phyloP scores from a whole-genome alignment of 2,329 filamentous ascomycete species.

The Eutypa lata region DNA sequence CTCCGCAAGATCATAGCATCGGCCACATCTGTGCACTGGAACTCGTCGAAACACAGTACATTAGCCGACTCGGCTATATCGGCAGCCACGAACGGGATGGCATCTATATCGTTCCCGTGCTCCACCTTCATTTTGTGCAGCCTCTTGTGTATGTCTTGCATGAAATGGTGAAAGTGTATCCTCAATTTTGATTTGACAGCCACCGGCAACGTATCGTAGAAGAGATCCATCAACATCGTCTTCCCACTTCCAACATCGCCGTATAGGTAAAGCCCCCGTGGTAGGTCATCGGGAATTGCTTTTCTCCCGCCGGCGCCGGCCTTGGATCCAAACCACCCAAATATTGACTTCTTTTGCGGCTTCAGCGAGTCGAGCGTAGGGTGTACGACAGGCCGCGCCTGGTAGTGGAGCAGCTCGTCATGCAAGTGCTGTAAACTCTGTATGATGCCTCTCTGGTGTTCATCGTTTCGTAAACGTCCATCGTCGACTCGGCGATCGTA shows the following conservation, averaged over 20 bases:
- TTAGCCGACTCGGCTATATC: constrained; percentile 82
- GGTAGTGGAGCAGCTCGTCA: constrained; percentile 73
- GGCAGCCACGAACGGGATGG: constrained; percentile 88
- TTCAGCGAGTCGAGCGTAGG: constrained; percentile 71
- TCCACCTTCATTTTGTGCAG: constrained; percentile 87
- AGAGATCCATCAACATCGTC: constrained; percentile 99
- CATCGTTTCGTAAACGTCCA: constrained; percentile 77
- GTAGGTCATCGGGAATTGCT: constrained; percentile 68
- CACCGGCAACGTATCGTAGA: constrained; percentile 85
- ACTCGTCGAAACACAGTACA: constrained; percentile 96
- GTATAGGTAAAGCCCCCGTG: constrained; percentile 89
- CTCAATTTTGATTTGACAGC: constrained; percentile 80
- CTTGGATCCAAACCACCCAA: constrained; percentile 58
- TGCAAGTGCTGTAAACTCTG: constrained; percentile 86
- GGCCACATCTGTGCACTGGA: constrained; percentile 96
- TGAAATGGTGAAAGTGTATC: constrained; percentile 99
- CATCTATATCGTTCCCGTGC: constrained; percentile 86
- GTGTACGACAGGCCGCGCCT: constrained; percentile 69
- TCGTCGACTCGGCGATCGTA: constrained; percentile 78
- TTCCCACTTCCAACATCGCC: constrained; percentile 97
- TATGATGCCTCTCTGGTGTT: constrained; percentile 90
- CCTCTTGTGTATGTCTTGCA: constrained; percentile 94
- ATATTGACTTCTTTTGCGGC: constrained; percentile 50
- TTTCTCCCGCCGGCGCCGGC: constrained; percentile 37
- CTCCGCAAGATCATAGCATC: constrained; percentile 96